phyloP scores from a whole-genome alignment of 306 rosid species.

The Alnus rubra region DNA sequence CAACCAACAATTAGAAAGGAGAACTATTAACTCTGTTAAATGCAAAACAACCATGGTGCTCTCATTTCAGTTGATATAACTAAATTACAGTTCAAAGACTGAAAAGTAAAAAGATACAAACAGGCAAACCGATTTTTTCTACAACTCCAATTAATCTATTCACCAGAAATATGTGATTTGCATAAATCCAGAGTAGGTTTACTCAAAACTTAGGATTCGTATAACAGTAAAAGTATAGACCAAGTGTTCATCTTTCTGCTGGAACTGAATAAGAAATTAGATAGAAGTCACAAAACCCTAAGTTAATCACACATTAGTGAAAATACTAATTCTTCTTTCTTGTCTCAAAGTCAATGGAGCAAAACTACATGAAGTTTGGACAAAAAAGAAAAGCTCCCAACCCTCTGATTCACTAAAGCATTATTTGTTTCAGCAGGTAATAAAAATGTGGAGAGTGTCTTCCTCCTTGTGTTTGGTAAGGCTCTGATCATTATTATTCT shows the following conservation, averaged over 20 bases:
- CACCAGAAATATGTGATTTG: not conserved
- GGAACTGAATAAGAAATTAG: not conserved
- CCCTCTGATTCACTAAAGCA: no score
- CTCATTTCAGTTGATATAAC: not conserved
- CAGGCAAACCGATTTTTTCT: not conserved
- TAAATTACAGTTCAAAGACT: not conserved
- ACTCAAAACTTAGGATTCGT: not conserved
- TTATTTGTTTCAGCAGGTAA: no score
- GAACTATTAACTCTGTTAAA: not conserved
- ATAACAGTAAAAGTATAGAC: not conserved
- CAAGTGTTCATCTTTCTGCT: not conserved
- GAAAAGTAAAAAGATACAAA: not conserved
- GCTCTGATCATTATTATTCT: not conserved
- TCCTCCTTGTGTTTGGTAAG: not conserved
- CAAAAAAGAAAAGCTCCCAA: not conserved
- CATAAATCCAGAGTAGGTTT: not conserved
- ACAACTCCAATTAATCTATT: not conserved
- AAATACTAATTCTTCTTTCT: no score
- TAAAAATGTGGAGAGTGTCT: no score
- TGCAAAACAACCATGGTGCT: not conserved
- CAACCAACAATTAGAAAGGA: constrained; percentile 5
- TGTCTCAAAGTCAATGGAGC: not conserved
- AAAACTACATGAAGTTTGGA: not conserved
- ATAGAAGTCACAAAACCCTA: not conserved
- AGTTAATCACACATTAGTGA: not conserved